Conservation (phyloP, 2,329 filamentous ascomycete genomes). For the Phialophora macrospora region DNA sequence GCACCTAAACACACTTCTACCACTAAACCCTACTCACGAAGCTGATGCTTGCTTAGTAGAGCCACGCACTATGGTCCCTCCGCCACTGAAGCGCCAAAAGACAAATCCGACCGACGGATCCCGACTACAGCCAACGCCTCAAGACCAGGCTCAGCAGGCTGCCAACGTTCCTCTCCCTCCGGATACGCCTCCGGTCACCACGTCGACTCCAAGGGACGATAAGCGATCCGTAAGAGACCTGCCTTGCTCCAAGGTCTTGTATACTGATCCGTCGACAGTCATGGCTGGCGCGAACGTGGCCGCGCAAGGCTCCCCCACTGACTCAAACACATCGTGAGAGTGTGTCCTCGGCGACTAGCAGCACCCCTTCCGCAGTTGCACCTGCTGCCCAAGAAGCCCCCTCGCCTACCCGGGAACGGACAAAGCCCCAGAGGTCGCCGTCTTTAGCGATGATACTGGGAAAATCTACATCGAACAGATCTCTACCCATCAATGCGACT, state of each 20-base stretch:
- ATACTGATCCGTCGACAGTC: constrained; percentile 20
- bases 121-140: constrained; percentile 13
- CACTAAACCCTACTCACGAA: background rate
- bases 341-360: constrained; percentile 46
- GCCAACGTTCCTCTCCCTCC: constrained; percentile 30
- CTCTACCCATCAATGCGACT: constrained; percentile 51
- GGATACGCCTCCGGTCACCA: constrained; percentile 21
- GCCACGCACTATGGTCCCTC: constrained; percentile 34
- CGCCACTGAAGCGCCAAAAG: constrained; percentile 39
- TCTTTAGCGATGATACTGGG: constrained; percentile 52
- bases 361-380: constrained; percentile 32
- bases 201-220: constrained; percentile 4
- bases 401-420: constrained; percentile 41
- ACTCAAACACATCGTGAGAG: constrained; percentile 57
- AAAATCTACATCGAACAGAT: constrained; percentile 46
- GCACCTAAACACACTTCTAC: background rate
- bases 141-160: constrained; percentile 30
- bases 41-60: background rate
- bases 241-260: background rate
- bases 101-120: constrained; percentile 31
- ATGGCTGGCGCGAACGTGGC: constrained; percentile 56
- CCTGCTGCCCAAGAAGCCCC: constrained; percentile 45
- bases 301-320: constrained; percentile 54
- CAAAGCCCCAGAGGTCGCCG: constrained; percentile 43
- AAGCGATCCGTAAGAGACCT: constrained; percentile 28